phyloP scores from a whole-genome alignment of 2,329 filamentous ascomycete species.

The Microcyclosporella mali region DNA sequence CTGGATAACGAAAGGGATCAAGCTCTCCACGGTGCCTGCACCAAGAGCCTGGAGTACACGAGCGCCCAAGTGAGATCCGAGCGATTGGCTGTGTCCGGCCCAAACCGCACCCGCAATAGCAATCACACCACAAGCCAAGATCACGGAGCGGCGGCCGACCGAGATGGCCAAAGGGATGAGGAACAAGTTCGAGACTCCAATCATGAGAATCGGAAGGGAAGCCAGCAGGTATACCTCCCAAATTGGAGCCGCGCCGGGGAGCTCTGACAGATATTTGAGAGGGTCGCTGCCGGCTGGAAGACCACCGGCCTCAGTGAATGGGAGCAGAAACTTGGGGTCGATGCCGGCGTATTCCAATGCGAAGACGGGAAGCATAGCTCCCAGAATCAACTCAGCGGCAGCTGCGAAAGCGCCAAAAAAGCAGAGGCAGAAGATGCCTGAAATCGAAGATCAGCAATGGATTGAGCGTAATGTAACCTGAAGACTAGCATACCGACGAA shows the following conservation, averaged over 20 bases:
- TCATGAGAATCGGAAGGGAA: slow-evolving; percentile 27
- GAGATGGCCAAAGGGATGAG: slow-evolving; percentile 28
- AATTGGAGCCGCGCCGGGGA: slow-evolving; percentile 23
- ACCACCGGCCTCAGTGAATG: slow-evolving; percentile 9
- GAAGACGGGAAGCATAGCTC: slow-evolving; percentile 29
- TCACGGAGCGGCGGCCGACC: slow-evolving; percentile 24
- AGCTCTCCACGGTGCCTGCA: slow-evolving; percentile 28
- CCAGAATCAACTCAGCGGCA: slow-evolving; percentile 27
- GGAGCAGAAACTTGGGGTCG: slow-evolving; percentile 11
- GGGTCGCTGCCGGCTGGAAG: slow-evolving; percentile 18
- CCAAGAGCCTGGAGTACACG: slow-evolving; percentile 27
- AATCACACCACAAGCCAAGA: slow-evolving; percentile 23
- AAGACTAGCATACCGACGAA: slow-evolving; percentile 12
- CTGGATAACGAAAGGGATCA: slow-evolving; percentile 29
- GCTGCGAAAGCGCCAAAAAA: slow-evolving; percentile 26
- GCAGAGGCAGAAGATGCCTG: slow-evolving; percentile 3
- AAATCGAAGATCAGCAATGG: slow-evolving; percentile 15
- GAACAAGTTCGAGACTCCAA: slow-evolving; percentile 25
- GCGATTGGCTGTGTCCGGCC: slow-evolving; percentile 23
- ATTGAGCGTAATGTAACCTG: too few relatives aligned
- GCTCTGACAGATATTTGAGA: slow-evolving; percentile 13
- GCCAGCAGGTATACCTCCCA: slow-evolving; percentile 28
- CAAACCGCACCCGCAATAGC: slow-evolving; percentile 26
- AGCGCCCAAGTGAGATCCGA: slow-evolving; percentile 25
- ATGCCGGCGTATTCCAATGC: slow-evolving; percentile 24